These are phyloP conservation scores for Leptographium radiaticola DNA, from an alignment of 2,329 filamentous ascomycete species.

Conservation along the genomic window DNA sequence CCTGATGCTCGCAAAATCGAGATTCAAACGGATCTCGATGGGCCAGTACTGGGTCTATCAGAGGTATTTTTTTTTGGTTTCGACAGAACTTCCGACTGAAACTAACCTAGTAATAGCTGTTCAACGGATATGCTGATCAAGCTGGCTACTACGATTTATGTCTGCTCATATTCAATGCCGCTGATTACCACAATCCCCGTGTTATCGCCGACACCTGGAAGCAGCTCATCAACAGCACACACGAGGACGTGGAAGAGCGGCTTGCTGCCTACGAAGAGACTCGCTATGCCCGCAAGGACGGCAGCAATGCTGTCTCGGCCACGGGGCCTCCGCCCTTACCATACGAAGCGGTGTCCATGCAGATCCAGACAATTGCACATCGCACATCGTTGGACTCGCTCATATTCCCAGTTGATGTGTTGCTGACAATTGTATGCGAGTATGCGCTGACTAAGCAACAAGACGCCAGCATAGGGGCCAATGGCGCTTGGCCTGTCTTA, in stretches of 20 bases:
- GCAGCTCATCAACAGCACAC: slow-evolving; percentile 61
- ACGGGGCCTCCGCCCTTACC: slow-evolving; percentile 37
- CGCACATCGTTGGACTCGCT: slow-evolving; percentile 52
- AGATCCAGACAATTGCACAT: slow-evolving; percentile 51
- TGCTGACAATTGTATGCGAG: slow-evolving; percentile 49
- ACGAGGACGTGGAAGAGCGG: slow-evolving; percentile 39
- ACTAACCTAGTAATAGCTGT: slow-evolving; percentile 47
- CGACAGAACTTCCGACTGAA: too few relatives aligned
- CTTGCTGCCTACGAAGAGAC: slow-evolving; percentile 22
- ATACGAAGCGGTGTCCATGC: slow-evolving; percentile 56
- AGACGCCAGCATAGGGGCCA: slow-evolving; percentile 42
- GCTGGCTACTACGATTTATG: slow-evolving; percentile 85
- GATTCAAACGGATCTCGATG: slow-evolving; percentile 57
- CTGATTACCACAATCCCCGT: slow-evolving; percentile 77
- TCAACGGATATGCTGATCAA: slow-evolving; percentile 80
- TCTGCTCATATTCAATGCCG: slow-evolving; percentile 80
- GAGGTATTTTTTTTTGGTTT: slow-evolving; percentile 38
- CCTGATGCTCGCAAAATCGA: slow-evolving; percentile 46
- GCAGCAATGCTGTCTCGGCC: slow-evolving; percentile 11
- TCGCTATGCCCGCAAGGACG: slow-evolving; percentile 17
- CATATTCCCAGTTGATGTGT: slow-evolving; percentile 48
- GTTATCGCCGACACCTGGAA: slow-evolving; percentile 80
- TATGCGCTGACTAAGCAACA: slow-evolving; percentile 48
- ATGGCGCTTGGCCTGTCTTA: slow-evolving; percentile 43
- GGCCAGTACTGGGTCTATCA: slow-evolving; percentile 63